phyloP scores from a whole-genome alignment of 495 filamentous ascomycete species.

The Astrothelium subdiscretum region DNA sequence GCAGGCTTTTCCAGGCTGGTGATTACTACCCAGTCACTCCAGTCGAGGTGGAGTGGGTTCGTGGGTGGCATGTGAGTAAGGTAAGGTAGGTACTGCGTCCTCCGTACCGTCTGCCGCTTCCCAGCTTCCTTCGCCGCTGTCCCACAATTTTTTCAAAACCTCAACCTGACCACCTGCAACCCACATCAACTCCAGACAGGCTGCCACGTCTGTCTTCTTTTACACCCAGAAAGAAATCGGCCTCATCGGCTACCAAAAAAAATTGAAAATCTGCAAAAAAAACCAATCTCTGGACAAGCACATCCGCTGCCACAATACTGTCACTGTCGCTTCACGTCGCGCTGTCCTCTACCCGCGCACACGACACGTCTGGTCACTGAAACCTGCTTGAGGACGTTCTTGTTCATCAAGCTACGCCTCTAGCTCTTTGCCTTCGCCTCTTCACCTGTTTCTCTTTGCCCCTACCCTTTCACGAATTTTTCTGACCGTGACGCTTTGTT shows the following conservation, averaged over 20 bases:
- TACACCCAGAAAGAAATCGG: conserved; percentile 17
- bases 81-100: too few relatives aligned
- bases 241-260: conserved; percentile 40
- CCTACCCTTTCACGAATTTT: not conserved
- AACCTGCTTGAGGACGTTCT: not conserved
- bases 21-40: too few relatives aligned
- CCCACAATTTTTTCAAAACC: too few relatives aligned
- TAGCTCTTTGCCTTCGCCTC: not conserved
- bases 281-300: conserved; percentile 24
- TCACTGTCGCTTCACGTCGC: not conserved
- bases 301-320: conserved; percentile 16
- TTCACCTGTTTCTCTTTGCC: not conserved
- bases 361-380: not conserved
- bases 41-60: too few relatives aligned
- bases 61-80: too few relatives aligned
- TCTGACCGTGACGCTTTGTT: not conserved
- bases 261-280: conserved; percentile 36
- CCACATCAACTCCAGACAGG: not conserved
- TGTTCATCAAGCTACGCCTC: not conserved
- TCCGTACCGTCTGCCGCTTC: too few relatives aligned
- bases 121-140: too few relatives aligned
- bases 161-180: not conserved
- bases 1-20: too few relatives aligned
- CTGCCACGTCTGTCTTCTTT: not conserved
- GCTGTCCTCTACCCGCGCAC: not conserved